A percentile compares a stretch with the other conserved stretches of the same genome.
Evolutionary conservation across 1,139 yeast genomes (phyloP).

Genomic region (Sugiyamaella neomexicana): DNA sequence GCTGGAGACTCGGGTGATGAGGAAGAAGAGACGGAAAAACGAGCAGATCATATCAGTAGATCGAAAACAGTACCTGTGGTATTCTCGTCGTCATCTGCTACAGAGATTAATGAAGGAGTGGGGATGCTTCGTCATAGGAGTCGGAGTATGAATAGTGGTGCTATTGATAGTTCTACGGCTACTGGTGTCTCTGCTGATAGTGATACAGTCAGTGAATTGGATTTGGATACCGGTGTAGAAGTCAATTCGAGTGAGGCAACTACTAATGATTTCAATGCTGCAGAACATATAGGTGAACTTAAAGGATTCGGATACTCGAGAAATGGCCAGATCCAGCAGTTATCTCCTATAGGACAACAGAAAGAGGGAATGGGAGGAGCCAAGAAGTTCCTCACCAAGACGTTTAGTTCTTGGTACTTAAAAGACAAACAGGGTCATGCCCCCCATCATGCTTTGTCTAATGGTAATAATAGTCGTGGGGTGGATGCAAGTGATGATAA

Average conservation of each 20-base stretch:
- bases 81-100: conserved; percentile 16
- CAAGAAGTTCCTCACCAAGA: conserved; percentile 23
- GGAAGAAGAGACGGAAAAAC: background rate
- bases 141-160: background rate
- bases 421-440: conserved; percentile 28
- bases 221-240: conserved; percentile 11
- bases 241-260: too few relatives aligned
- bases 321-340: conserved; percentile 6
- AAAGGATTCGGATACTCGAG: conserved; percentile 21
- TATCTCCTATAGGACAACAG: background rate
- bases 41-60: background rate
- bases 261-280: conserved; percentile 2
- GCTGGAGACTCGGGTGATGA: background rate
- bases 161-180: background rate
- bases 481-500: background rate
- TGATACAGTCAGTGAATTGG: conserved; percentile 15
- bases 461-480: background rate
- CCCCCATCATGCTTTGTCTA: background rate
- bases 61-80: conserved; percentile 7
- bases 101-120: conserved; percentile 16
- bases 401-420: conserved; percentile 37
- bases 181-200: conserved; percentile 9
- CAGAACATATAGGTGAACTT: conserved; percentile 29
- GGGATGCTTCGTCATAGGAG: conserved; percentile 19
- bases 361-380: conserved; percentile 1